Evolutionary conservation across 306 rosid genomes (phyloP), one percentile per base, ranked within the genome.

Genomic region (Astragalus glycyphyllos): DNA sequence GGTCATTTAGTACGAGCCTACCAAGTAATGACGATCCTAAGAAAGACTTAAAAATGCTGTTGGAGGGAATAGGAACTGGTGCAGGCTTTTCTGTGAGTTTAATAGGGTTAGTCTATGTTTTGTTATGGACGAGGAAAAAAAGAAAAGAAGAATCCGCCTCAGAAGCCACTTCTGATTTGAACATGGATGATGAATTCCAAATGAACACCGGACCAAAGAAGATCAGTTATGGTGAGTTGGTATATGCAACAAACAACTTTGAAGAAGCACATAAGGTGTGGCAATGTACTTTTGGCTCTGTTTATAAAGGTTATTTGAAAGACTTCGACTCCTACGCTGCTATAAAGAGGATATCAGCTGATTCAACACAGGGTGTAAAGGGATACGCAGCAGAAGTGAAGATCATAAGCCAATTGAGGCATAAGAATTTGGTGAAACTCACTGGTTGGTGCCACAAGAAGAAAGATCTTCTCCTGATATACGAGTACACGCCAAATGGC

Each of bases 401-500:
- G 34, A 80, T 63, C 29, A 79, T 79, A 11, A 51, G 84, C 49
- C 75, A 67, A 4, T 5, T 83, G 38, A 72, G 82, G 59, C 87
- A 83, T 12, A 68, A 48, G 51, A 83, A 83, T 68, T 68, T 83
- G 37, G 69, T 83, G 9, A 60, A 73, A 56, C 80, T 83, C 38
- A 37, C 23, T 0, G 87, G 87, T 32, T 83, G 84, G 87, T 76
- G 87, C 53, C 84, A 83, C 13, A 61, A 63, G 40, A 79, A 40
- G 35, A 69, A 57, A 4, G 58, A 80, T 26, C 49, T 79, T 3
- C 10, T 83, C 11, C 79, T 79, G 8, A 10, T 75, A 14, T 82
- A 82, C 9, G 86, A 78, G 14, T 74, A 29, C 72, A 68, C 78
- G 80, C 81, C 81, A 11, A 83, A 79, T 56, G 81, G 81, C 0